Evolutionary conservation across 768 basidiomycete species (phyloP).

Genomic region (Chlorophyllum brunneum): DNA sequence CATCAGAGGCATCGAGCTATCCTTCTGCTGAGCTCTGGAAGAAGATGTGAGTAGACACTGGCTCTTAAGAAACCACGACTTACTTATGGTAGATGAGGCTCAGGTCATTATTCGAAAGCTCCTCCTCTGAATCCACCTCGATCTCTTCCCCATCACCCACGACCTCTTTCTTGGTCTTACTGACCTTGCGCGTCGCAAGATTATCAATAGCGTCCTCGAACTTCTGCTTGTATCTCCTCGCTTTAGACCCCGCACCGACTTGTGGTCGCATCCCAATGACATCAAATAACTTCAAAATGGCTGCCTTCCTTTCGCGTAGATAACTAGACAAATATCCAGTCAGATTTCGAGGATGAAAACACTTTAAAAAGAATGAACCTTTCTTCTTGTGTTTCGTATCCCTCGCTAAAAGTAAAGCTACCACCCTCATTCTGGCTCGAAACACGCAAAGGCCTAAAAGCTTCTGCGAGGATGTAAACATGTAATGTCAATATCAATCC

Average conservation of each 20-base stretch:
- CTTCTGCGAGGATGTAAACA: constrained; percentile 62
- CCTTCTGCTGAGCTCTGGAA: constrained; percentile 78
- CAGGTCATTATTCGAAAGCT: constrained; percentile 76
- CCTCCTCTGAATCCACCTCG: constrained; percentile 81
- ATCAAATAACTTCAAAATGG: constrained; percentile 72
- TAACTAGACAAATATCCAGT: constrained; percentile 23
- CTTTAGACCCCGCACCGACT: constrained; percentile 35
- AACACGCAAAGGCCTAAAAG: constrained; percentile 45
- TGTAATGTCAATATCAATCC: constrained; percentile 75
- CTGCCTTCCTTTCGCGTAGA: constrained; percentile 77
- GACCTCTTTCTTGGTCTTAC: constrained; percentile 55
- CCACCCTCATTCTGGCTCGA: background rate
- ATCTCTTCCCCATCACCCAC: constrained; percentile 80
- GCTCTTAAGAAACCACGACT: constrained; percentile 11
- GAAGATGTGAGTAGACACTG: constrained; percentile 3
- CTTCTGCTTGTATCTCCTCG: constrained; percentile 28
- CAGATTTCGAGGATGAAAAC: background rate
- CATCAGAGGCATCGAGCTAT: constrained; percentile 73
- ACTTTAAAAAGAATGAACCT: constrained; percentile 30
- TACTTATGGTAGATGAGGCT: constrained; percentile 84
- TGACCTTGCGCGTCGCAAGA: constrained; percentile 31
- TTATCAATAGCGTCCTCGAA: constrained; percentile 39
- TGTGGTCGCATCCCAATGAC: constrained; percentile 66
- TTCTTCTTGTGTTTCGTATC: constrained; percentile 77
- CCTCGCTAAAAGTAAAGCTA: constrained; percentile 60